Percentiles rank a stretch among this genome's conserved stretches.
Evolutionary conservation across 164 flowering plant species (phyloP).

Genomic region (Vitis riparia): DNA sequence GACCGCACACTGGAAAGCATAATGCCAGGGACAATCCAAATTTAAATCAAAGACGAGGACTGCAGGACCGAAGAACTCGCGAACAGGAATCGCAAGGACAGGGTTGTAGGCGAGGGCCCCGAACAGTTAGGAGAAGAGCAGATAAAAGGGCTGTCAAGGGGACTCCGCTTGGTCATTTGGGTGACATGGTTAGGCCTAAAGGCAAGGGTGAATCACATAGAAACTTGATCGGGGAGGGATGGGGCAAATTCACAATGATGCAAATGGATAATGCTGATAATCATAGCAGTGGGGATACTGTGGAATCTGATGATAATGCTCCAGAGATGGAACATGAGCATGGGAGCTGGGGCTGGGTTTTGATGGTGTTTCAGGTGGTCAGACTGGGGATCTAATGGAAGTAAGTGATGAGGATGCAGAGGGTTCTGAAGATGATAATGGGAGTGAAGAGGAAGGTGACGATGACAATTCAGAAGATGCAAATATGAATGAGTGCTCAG

Average conservation of each 20-base stretch:
- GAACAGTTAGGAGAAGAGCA: constrained; percentile 46
- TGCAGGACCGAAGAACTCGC: constrained; percentile 43
- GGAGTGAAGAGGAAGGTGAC: constrained; percentile 19
- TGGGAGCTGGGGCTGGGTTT: constrained; percentile 35
- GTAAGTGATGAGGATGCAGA: constrained; percentile 57
- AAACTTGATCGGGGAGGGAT: constrained; percentile 30
- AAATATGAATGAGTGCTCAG: constrained; percentile 31
- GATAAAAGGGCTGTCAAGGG: constrained; percentile 26
- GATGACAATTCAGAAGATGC: constrained; percentile 30
- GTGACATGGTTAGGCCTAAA: constrained; percentile 8
- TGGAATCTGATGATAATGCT: constrained; percentile 54
- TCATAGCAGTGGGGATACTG: constrained; percentile 43
- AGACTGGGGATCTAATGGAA: constrained; percentile 31
- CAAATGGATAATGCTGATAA: constrained; percentile 29
- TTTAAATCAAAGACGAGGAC: constrained; percentile 24
- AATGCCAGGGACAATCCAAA: constrained; percentile 26
- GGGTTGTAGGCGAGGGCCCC: constrained; percentile 47
- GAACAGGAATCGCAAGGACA: constrained; percentile 51
- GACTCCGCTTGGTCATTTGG: not conserved
- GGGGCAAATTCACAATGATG: constrained; percentile 33
- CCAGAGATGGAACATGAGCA: constrained; percentile 47
- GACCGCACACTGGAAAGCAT: constrained; percentile 25
- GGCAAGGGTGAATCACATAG: constrained; percentile 7
- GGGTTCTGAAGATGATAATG: constrained; percentile 31
- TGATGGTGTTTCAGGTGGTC: constrained; percentile 19